phyloP scores from a whole-genome alignment of 768 basidiomycete genomes.

The Boletus rex-veris region DNA sequence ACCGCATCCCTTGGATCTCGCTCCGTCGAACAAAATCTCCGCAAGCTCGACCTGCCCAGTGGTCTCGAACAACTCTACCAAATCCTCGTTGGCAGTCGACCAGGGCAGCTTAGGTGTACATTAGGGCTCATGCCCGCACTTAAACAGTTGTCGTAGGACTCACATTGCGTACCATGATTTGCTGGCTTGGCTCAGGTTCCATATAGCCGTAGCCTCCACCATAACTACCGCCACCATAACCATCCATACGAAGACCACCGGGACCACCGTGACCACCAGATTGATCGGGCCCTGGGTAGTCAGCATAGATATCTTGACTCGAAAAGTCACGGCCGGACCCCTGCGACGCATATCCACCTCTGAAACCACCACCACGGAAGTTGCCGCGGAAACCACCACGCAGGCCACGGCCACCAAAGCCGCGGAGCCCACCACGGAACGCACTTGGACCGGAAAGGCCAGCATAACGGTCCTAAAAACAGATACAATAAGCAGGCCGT shows the following conservation, averaged over 20 bases:
- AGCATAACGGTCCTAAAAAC: slow-evolving; percentile 80
- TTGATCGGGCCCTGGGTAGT: slow-evolving; percentile 87
- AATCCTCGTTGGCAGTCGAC: slow-evolving; percentile 98
- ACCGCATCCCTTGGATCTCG: slow-evolving; percentile 90
- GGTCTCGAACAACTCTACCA: slow-evolving; percentile 97
- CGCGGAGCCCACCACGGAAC: slow-evolving; percentile 56
- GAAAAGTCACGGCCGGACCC: slow-evolving; percentile 69
- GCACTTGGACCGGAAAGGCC: slow-evolving; percentile 69
- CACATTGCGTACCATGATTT: slow-evolving; percentile 98
- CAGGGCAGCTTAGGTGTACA: slow-evolving; percentile 71
- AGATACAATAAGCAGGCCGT: background rate
- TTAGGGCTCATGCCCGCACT: background rate
- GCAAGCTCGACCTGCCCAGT: slow-evolving; percentile 93
- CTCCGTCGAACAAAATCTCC: slow-evolving; percentile 91
- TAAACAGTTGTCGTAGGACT: slow-evolving; percentile 35
- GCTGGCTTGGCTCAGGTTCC: slow-evolving; percentile 85
- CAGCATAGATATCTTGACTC: slow-evolving; percentile 86
- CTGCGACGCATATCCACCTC: slow-evolving; percentile 51
- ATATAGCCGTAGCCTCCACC: slow-evolving; percentile 39
- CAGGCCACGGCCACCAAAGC: slow-evolving; percentile 38
- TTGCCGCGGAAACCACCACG: slow-evolving; percentile 34
- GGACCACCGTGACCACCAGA: slow-evolving; percentile 35
- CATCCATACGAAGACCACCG: slow-evolving; percentile 36
- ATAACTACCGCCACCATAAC: slow-evolving; percentile 39
- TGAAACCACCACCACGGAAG: slow-evolving; percentile 44